Base-by-base conservation (phyloP, 495 filamentous ascomycete genomes). In the Annulohypoxylon maeteangense region DNA sequence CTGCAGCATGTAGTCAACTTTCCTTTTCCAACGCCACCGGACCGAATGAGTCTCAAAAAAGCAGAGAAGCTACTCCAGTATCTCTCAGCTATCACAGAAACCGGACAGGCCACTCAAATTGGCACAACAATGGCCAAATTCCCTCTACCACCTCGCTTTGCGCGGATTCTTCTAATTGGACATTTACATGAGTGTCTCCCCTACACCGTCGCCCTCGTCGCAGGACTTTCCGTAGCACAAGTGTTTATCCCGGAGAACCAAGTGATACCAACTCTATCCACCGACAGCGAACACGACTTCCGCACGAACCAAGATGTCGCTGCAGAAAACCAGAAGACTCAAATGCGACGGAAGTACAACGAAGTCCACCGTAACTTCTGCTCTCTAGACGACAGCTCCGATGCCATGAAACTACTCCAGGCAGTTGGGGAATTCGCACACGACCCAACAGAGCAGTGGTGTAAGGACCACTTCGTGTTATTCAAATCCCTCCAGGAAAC, bases 11-110 rank as follows among this genome's bases (percentile, higher is more conserved):
- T 98, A 2, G 88, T 90, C 75, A 97, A 94, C 74, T 99, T 99
- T 78, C 96, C 95, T n/a, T 99, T 98, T 77, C 96, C 96, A 7
- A 97, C 96, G 3, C 90, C 93, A 6, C 96, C 95, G 18, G 91
- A 93, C 67, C 89, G 90, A 12, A 83, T 90, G 65, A 92, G 90
- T 67, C 85, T 99, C 1, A 85, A 87, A 48, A 94, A 91, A 74
- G 94, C 96, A 18, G 95, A 98, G 77, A 94, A 91, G 74, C 85
- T 98, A 6, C 81, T 97, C 7, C 88, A 86, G 42, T 91, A 93
- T 73, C 83, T 95, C 7, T 88, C 89, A 10, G 92, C 90, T 4
- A 82, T 92, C 27, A 86, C 88, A 8, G 75, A 85, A 7, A 83
- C 84, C 12, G 92, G 92, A n/a, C 88, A 91, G 72, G 87, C 95